These are phyloP conservation scores for Colletotrichum salicis DNA, from an alignment of 2,329 filamentous ascomycete species.

Conservation along the genomic window DNA sequence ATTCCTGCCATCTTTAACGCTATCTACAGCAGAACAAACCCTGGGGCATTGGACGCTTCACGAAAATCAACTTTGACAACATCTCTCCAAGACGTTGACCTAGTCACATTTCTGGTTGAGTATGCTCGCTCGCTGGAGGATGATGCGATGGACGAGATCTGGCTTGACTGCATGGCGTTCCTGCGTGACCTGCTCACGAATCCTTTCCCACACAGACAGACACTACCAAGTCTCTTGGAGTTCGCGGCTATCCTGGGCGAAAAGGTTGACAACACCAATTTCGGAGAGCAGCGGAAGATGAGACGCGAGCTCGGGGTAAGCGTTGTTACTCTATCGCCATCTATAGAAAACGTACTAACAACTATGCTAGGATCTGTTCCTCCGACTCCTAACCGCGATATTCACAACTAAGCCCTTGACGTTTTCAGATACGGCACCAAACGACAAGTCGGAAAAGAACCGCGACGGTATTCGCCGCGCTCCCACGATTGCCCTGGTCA, in stretches of 20 bases:
- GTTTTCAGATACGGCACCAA: conserved; percentile 65
- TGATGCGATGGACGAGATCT: conserved; percentile 98
- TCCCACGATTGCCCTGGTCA: conserved; percentile 42
- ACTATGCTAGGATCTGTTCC: conserved; percentile 78
- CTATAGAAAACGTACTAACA: conserved; percentile 41
- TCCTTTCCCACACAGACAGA: conserved; percentile 93
- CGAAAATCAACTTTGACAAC: conserved; percentile 91
- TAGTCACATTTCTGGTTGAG: conserved; percentile 89
- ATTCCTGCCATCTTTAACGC: conserved; percentile 96
- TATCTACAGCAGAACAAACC: conserved; percentile 93
- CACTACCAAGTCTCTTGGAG: conserved; percentile 84
- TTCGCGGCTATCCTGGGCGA: conserved; percentile 91
- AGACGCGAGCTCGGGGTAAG: conserved; percentile 86
- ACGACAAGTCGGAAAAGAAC: conserved; percentile 52
- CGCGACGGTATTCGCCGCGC: conserved; percentile 51
- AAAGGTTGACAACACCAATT: conserved; percentile 98
- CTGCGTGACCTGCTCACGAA: conserved; percentile 90
- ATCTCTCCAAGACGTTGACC: conserved; percentile 81
- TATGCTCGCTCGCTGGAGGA: conserved; percentile 93
- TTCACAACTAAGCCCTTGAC: conserved; percentile 89
- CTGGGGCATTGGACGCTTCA: conserved; percentile 78
- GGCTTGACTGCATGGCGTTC: conserved; percentile 93
- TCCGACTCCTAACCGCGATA: conserved; percentile 88
- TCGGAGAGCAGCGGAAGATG: conserved; percentile 94
- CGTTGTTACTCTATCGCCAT: conserved; percentile 37